A percentile compares a stretch with the other conserved stretches of the same genome.
These are phyloP conservation scores for Hypoxylon fuscum DNA, from an alignment of 495 filamentous ascomycete genomes.

Conservation along the genomic window DNA sequence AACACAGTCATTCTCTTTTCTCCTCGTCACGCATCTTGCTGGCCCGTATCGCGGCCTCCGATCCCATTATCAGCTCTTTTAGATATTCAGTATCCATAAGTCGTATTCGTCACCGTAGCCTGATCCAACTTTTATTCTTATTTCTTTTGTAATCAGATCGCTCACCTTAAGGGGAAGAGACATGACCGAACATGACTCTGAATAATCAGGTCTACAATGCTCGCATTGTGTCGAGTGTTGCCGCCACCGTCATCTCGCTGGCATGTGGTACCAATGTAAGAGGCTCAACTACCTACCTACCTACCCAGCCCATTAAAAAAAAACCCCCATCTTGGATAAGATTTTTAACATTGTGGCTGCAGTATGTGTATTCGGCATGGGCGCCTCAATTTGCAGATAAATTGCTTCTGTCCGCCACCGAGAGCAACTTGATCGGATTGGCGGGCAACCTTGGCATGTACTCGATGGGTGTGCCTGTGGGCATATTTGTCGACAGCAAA, in stretches of 20 bases:
- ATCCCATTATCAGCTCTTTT: slow-evolving; percentile 23
- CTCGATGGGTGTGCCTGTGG: slow-evolving; percentile 86
- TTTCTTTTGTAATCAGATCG: slow-evolving; percentile 43
- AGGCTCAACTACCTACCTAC: neutral
- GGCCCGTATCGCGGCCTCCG: slow-evolving; percentile 24
- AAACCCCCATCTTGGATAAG: slow-evolving; percentile 6
- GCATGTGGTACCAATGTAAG: slow-evolving; percentile 93
- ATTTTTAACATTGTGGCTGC: slow-evolving; percentile 12
- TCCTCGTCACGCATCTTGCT: neutral
- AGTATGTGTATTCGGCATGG: slow-evolving; percentile 99
- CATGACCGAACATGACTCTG: slow-evolving; percentile 44
- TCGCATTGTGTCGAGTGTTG: slow-evolving; percentile 80
- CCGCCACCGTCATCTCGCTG: slow-evolving; percentile 84
- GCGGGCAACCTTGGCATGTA: slow-evolving; percentile 98
- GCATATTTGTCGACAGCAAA: slow-evolving; percentile 83
- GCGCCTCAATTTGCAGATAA: slow-evolving; percentile 90
- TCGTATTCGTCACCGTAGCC: slow-evolving; percentile 19
- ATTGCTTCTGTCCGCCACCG: slow-evolving; percentile 85
- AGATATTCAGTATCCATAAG: slow-evolving; percentile 1
- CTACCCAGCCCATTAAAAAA: neutral
- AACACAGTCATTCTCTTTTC: slow-evolving; percentile 5
- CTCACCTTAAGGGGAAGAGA: slow-evolving; percentile 33
- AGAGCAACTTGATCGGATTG: slow-evolving; percentile 88
- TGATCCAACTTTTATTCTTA: slow-evolving; percentile 15
- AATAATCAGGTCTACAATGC: slow-evolving; percentile 58